phyloP scores from a whole-genome alignment of 2,329 filamentous ascomycete genomes.

The Curvularia lunata region DNA sequence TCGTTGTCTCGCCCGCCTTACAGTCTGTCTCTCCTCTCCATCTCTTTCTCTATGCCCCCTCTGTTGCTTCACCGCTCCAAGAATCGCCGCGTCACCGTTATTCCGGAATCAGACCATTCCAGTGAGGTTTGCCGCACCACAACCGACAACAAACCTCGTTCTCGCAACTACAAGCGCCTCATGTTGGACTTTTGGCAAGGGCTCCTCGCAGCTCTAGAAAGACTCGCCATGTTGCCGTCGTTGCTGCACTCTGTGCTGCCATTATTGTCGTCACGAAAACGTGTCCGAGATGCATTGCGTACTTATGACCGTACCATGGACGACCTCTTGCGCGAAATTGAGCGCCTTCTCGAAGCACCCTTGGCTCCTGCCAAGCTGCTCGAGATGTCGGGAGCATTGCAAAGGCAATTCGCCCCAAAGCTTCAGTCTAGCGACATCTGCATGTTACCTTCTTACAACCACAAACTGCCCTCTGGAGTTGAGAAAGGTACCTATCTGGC shows the following conservation, averaged over 20 bases:
- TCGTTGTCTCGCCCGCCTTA: constrained; percentile 33
- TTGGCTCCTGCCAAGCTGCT: constrained; percentile 51
- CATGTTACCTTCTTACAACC: constrained; percentile 71
- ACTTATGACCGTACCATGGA: constrained; percentile 56
- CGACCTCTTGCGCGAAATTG: constrained; percentile 54
- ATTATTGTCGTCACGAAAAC: constrained; percentile 42
- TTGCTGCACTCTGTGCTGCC: constrained; percentile 49
- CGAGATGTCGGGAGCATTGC: constrained; percentile 53
- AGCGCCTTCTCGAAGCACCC: constrained; percentile 53
- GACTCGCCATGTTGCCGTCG: constrained; percentile 51
- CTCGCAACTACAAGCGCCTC: constrained; percentile 43
- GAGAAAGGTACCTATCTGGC: constrained; percentile 67
- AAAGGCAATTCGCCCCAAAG: constrained; percentile 61
- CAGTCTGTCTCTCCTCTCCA: constrained; percentile 36
- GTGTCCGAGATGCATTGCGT: constrained; percentile 48
- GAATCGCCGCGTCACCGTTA: constrained; percentile 44
- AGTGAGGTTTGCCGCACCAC: constrained; percentile 27
- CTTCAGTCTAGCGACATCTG: constrained; percentile 63
- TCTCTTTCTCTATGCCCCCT: constrained; percentile 42
- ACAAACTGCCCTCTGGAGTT: constrained; percentile 64
- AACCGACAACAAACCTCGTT: constrained; percentile 20
- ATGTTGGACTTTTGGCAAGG: constrained; percentile 52
- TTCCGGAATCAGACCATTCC: constrained; percentile 32
- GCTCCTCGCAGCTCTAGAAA: constrained; percentile 47
- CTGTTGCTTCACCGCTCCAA: constrained; percentile 45